phyloP scores from a whole-genome alignment of 2,329 filamentous ascomycete genomes.

The Cercospora nicotianae region DNA sequence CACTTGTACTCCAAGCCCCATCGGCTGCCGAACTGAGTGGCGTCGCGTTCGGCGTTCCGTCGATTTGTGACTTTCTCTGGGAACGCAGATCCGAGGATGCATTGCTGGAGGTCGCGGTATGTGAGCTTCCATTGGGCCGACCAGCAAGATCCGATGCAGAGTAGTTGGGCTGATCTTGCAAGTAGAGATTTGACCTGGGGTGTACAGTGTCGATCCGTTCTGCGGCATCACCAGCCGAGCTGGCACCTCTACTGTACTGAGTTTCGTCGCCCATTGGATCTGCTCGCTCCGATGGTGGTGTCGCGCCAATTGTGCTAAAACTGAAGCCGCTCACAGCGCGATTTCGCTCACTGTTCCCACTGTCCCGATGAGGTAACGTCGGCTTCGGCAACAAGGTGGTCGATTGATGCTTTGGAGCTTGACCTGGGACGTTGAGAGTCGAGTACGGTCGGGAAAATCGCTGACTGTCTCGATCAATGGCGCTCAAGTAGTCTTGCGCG shows the following conservation, averaged over 20 bases:
- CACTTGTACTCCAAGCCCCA: not conserved
- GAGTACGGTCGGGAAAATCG: slow-evolving; percentile 13
- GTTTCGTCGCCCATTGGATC: not conserved
- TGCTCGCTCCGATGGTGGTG: slow-evolving; percentile 1
- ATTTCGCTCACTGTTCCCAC: slow-evolving; percentile 32
- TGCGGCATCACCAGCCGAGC: not conserved
- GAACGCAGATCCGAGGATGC: not conserved
- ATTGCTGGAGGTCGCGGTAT: not conserved
- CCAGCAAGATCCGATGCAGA: not conserved
- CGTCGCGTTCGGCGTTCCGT: not conserved
- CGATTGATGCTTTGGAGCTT: slow-evolving; percentile 20
- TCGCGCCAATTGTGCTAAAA: slow-evolving; percentile 19
- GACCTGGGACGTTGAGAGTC: slow-evolving; percentile 6
- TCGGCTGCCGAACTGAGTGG: not conserved
- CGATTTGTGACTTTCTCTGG: not conserved
- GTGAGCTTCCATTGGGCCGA: not conserved
- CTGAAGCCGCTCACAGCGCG: slow-evolving; percentile 29
- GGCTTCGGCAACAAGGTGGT: slow-evolving; percentile 23
- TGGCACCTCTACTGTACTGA: not conserved
- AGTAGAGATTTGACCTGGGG: not conserved
- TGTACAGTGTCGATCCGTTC: not conserved
- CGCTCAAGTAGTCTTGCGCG: slow-evolving; percentile 8
- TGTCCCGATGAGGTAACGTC: slow-evolving; percentile 25
- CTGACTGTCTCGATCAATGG: slow-evolving; percentile 15
- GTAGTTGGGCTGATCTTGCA: not conserved